Percentiles rank a stretch among this genome's conserved stretches.
These are phyloP conservation scores for Phytophthora agathidicida DNA, from an alignment of 352 stramenopile genomes.

Conservation along the genomic window DNA sequence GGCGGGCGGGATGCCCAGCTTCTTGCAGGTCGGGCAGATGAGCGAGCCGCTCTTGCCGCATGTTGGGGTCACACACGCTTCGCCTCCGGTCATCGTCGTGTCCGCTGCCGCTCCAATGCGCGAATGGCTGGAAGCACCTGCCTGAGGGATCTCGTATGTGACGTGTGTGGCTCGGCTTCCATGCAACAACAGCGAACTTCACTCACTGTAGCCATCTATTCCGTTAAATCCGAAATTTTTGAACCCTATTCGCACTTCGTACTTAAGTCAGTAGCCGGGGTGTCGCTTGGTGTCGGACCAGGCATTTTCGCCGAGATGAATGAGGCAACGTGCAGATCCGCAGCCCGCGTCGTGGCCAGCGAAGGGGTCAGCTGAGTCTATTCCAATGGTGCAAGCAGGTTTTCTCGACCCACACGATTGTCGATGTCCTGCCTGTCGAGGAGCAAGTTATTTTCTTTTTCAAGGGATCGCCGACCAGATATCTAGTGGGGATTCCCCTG, in stretches of 20 bases:
- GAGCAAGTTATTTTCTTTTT: too few species aligned
- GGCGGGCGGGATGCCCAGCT: constrained; percentile 83
- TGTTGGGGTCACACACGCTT: constrained; percentile 69
- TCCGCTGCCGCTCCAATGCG: background rate
- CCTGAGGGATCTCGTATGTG: constrained; percentile 10
- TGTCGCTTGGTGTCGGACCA: too few species aligned
- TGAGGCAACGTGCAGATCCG: background rate
- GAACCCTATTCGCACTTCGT: constrained; percentile 3
- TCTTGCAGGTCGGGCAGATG: constrained; percentile 92
- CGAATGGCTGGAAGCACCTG: constrained; percentile 3
- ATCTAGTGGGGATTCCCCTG: too few species aligned
- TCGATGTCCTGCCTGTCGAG: too few species aligned
- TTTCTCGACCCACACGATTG: too few species aligned
- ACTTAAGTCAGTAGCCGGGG: constrained; percentile 10
- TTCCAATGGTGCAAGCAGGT: too few species aligned
- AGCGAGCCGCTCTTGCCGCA: constrained; percentile 86
- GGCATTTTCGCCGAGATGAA: too few species aligned
- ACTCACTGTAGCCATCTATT: constrained; percentile 10
- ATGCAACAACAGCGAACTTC: background rate
- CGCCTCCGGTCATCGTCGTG: constrained; percentile 20
- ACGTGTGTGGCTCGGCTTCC: constrained; percentile 12
- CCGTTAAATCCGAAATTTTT: constrained; percentile 23
- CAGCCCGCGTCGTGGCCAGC: background rate
- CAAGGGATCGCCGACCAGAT: too few species aligned
- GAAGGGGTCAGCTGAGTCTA: too few species aligned